A percentile compares a stretch with the other conserved stretches of the same genome.
Conservation (phyloP, 169 alveolate species). For the Eimeria sp. region DNA sequence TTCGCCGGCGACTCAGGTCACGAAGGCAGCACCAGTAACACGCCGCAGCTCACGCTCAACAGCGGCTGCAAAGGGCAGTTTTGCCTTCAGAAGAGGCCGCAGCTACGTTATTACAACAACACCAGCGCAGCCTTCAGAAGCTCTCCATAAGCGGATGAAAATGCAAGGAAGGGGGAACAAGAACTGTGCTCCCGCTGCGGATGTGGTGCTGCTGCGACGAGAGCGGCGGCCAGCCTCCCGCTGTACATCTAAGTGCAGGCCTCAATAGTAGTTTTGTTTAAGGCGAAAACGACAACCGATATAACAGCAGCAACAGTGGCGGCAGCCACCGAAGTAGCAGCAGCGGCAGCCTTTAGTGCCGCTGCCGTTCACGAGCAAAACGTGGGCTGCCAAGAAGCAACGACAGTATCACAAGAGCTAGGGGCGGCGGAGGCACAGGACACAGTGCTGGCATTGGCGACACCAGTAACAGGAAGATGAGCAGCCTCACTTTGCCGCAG, state of each 20-base stretch:
- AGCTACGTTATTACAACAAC: neutral
- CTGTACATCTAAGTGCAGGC: neutral
- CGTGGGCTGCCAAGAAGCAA: neutral
- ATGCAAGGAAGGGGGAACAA: neutral
- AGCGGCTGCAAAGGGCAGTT: neutral
- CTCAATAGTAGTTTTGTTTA: neutral
- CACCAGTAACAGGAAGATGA: neutral
- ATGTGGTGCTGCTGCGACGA: neutral
- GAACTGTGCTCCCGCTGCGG: neutral
- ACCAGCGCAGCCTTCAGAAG: neutral
- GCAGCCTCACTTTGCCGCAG: neutral
- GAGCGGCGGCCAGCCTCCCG: neutral
- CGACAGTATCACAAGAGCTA: neutral
- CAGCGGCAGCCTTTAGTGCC: neutral
- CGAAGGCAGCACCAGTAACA: neutral
- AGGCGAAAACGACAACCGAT: neutral
- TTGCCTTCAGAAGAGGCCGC: slow-evolving; percentile 10
- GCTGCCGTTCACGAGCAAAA: neutral
- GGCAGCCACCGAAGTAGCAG: neutral
- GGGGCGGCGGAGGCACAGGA: neutral
- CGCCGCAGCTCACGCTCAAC: neutral
- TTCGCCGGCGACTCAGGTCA: neutral
- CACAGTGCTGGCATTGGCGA: neutral
- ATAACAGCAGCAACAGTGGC: neutral
- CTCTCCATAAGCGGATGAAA: neutral